These are phyloP conservation scores for Fistulina hepatica DNA, from an alignment of 1,284 basidiomycete genomes.

Conservation along the genomic window DNA sequence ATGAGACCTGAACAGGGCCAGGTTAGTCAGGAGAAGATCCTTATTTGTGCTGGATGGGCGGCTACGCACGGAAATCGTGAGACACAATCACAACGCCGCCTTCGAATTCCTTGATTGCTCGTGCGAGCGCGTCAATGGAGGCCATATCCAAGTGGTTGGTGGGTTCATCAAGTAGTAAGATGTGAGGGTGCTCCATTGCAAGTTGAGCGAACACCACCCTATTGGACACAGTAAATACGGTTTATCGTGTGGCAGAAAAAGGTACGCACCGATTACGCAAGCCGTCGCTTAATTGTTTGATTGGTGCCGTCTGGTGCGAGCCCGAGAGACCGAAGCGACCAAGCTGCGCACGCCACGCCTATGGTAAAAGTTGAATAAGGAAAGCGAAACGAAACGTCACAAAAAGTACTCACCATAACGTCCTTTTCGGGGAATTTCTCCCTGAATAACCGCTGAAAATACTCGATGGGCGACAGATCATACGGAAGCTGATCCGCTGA, in stretches of 20 bases:
- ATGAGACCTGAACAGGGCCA: slow-evolving; percentile 56
- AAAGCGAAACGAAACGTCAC: slow-evolving; percentile 8
- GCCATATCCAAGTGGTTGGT: slow-evolving; percentile 94
- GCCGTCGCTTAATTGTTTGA: slow-evolving; percentile 92
- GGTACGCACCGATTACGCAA: slow-evolving; percentile 74
- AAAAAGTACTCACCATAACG: slow-evolving; percentile 34
- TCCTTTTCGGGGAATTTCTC: slow-evolving; percentile 95
- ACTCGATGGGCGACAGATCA: slow-evolving; percentile 87
- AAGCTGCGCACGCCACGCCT: slow-evolving; percentile 91
- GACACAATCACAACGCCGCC: slow-evolving; percentile 98
- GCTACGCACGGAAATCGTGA: slow-evolving; percentile 82
- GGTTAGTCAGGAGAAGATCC: too few species aligned
- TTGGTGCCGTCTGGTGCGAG: slow-evolving; percentile 86
- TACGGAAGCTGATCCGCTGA: slow-evolving; percentile 97
- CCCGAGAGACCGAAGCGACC: slow-evolving; percentile 96
- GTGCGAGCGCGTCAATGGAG: slow-evolving; percentile 91
- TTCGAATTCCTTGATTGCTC: slow-evolving; percentile 93
- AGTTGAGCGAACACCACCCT: slow-evolving; percentile 89
- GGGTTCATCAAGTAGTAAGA: slow-evolving; percentile 81
- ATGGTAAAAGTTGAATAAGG: slow-evolving; percentile 10
- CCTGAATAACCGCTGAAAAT: slow-evolving; percentile 76
- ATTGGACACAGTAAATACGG: slow-evolving; percentile 10
- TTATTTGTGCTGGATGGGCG: too few species aligned
- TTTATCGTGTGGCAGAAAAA: slow-evolving; percentile 4
- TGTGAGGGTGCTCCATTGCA: slow-evolving; percentile 89